Conservation (phyloP, 2,329 filamentous ascomycete species). For the Apiospora phragmitis region DNA sequence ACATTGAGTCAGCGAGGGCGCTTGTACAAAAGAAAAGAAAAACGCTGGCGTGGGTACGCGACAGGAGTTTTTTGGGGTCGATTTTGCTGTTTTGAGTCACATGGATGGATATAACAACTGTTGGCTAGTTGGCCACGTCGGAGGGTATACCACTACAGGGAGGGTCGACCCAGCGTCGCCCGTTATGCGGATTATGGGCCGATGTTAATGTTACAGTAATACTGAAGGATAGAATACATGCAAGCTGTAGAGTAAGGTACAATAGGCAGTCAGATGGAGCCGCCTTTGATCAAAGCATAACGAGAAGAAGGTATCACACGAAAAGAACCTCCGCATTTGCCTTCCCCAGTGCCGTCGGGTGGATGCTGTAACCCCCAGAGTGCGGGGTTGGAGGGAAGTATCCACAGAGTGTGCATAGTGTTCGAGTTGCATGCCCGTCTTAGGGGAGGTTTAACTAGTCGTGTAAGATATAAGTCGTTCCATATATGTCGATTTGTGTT, state of each 20-base stretch:
- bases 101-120: neutral
- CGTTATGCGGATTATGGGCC: neutral
- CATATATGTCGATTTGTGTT: neutral
- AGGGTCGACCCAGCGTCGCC: neutral
- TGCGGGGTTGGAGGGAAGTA: neutral
- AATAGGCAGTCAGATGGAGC: neutral
- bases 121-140: neutral
- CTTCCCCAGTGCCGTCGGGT: neutral
- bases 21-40: neutral
- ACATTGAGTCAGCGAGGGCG: neutral
- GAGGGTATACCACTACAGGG: neutral
- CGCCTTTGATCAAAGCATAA: neutral
- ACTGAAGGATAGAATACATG: slow-evolving; percentile 2
- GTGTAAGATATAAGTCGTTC: slow-evolving; percentile 5
- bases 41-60: neutral
- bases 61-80: neutral
- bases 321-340: slow-evolving; percentile 7
- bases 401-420: slow-evolving; percentile 5
- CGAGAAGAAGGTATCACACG: neutral
- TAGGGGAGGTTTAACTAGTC: neutral
- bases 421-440: neutral
- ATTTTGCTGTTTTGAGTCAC: neutral
- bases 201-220: neutral
- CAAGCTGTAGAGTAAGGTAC: neutral
- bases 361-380: neutral